These are phyloP conservation scores for Chytriomyces sp. DNA, from an alignment of 192 early-diverging fungal species.

Conservation along the genomic window DNA sequence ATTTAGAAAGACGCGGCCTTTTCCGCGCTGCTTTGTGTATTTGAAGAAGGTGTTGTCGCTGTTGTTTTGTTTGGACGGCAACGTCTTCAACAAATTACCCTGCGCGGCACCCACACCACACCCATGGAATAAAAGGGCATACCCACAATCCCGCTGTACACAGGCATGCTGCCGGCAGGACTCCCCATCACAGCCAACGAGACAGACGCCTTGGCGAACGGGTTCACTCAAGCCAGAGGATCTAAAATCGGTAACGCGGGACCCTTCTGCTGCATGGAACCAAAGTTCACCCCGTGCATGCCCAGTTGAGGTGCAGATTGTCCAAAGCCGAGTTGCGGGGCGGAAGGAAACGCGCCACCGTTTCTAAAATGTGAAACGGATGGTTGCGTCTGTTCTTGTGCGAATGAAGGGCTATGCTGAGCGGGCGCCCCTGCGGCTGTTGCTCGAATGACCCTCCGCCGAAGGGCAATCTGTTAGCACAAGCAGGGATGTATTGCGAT, in stretches of 20 bases:
- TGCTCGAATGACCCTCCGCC: no score
- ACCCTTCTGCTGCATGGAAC: not conserved
- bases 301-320: no score
- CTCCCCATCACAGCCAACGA: slow-evolving; percentile 16
- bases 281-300: not conserved
- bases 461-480: no score
- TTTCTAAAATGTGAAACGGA: no score
- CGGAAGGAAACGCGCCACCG: not conserved
- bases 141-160: not conserved
- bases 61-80: slow-evolving; percentile 2
- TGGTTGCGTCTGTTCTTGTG: no score
- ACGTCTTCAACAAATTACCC: not conserved
- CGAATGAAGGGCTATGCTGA: no score
- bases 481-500: no score
- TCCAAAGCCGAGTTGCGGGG: not conserved
- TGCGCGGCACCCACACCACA: not conserved
- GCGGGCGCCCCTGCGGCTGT: not conserved
- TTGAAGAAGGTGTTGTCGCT: slow-evolving; percentile 18
- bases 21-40: slow-evolving; percentile 47
- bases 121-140: not conserved
- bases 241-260: slow-evolving; percentile 9
- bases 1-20: slow-evolving; percentile 71
- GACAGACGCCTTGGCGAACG: slow-evolving; percentile 20
- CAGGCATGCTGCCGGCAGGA: not conserved
- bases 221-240: slow-evolving; percentile 22